Conservation (phyloP, 495 filamentous ascomycete genomes). For the Neurospora africana region DNA sequence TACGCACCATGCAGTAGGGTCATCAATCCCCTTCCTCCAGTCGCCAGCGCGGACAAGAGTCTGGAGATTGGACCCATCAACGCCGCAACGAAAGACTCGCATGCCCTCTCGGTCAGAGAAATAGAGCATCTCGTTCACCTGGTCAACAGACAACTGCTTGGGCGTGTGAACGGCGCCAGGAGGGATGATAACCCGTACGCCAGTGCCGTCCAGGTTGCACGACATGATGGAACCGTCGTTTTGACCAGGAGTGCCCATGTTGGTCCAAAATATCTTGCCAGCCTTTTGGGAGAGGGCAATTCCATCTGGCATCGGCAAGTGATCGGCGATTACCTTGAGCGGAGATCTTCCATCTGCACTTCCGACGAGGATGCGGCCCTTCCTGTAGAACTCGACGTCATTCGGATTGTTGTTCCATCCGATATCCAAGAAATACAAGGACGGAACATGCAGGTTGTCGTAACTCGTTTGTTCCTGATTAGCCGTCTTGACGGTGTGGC, state of each 20-base stretch:
- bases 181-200: constrained; percentile 22
- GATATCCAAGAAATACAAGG: constrained; percentile 17
- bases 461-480: constrained; percentile 4
- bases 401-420: constrained; percentile 10
- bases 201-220: constrained; percentile 34
- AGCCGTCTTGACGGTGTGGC: constrained; percentile 12
- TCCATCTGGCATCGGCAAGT: constrained; percentile 30
- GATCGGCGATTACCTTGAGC: constrained; percentile 9
- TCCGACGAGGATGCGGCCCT: constrained; percentile 18
- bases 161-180: constrained; percentile 38
- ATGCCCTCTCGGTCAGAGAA: constrained; percentile 47
- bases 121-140: constrained; percentile 28
- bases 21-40: constrained; percentile 9
- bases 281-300: constrained; percentile 24
- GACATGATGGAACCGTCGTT: constrained; percentile 37
- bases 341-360: constrained; percentile 15
- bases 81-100: constrained; percentile 33
- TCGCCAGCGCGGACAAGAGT: constrained; percentile 30
- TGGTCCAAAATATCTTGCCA: constrained; percentile 37
- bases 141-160: constrained; percentile 37
- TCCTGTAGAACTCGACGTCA: constrained; percentile 2
- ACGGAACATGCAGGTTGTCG: constrained; percentile 13
- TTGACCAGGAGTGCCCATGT: constrained; percentile 31
- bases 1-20: constrained; percentile 41
- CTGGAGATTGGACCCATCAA: constrained; percentile 37